Evolutionary conservation across 2,329 filamentous ascomycete genomes (phyloP).

Genomic region (Aspergillus pseudonomiae): DNA sequence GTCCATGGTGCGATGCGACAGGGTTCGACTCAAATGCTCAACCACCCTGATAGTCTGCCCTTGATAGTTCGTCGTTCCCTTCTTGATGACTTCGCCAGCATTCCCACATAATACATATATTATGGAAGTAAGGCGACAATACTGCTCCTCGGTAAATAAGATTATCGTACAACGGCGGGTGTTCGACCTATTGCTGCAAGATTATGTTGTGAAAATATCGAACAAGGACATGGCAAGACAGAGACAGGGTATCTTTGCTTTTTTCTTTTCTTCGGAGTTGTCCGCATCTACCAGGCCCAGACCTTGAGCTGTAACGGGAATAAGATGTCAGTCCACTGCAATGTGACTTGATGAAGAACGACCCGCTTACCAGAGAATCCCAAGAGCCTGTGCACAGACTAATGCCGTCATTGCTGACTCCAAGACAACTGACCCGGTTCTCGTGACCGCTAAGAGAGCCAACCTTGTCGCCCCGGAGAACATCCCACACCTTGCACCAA

Average conservation of each 20-base stretch:
- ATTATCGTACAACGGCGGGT: conserved; percentile 51
- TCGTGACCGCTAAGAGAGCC: conserved; percentile 96
- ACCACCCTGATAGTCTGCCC: conserved; percentile 3
- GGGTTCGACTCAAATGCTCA: not conserved
- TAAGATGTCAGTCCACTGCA: conserved; percentile 15
- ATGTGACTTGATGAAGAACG: not conserved
- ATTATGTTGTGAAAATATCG: conserved; percentile 36
- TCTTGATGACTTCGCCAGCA: conserved; percentile 17
- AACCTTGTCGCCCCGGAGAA: conserved; percentile 94
- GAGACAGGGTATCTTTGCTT: conserved; percentile 41
- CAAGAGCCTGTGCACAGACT: conserved; percentile 99
- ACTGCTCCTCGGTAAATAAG: conserved; percentile 36
- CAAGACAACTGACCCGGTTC: conserved; percentile 97
- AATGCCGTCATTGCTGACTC: conserved; percentile 98
- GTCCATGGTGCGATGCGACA: conserved; percentile 8
- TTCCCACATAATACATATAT: conserved; percentile 29
- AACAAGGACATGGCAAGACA: conserved; percentile 40
- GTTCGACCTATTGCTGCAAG: conserved; percentile 37
- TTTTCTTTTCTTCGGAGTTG: conserved; percentile 24
- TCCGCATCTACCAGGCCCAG: conserved; percentile 70
- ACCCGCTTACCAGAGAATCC: conserved; percentile 86
- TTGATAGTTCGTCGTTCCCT: conserved; percentile 13
- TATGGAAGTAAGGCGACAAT: conserved; percentile 30
- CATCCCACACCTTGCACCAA: conserved; percentile 83
- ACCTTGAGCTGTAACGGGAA: conserved; percentile 70